Percentiles rank a stretch among this genome's conserved stretches.
Conservation (phyloP, 2,329 filamentous ascomycete genomes). For the Thermothelomyces thermophilus region DNA sequence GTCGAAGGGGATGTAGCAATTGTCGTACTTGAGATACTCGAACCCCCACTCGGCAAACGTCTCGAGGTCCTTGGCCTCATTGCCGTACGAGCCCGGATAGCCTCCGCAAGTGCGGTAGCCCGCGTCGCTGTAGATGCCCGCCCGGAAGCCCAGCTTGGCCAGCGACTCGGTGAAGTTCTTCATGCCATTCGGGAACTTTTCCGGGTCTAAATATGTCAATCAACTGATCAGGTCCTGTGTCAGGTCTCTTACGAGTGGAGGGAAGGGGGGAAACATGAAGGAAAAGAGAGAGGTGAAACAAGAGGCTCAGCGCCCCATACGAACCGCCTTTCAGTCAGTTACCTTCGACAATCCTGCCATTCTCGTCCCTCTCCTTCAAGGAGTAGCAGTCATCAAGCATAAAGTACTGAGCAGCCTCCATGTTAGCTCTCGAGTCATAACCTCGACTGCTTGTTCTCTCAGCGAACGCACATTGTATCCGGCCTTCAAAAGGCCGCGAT, state of each 20-base stretch:
- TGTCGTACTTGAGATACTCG: constrained; percentile 17
- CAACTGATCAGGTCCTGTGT: too few species aligned
- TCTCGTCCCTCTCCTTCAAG: constrained; percentile 1
- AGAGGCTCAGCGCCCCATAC: neutral
- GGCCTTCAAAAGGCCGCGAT: constrained; percentile 11
- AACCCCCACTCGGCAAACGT: constrained; percentile 13
- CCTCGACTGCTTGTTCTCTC: too few species aligned
- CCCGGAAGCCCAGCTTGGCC: constrained; percentile 6
- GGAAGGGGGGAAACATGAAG: too few species aligned
- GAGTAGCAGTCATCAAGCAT: constrained; percentile 16
- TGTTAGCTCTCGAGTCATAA: neutral
- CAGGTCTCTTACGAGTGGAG: too few species aligned
- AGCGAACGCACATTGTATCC: constrained; percentile 9
- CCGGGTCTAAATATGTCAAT: neutral
- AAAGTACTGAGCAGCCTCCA: neutral
- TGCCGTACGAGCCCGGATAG: constrained; percentile 10
- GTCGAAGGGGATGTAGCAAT: constrained; percentile 17
- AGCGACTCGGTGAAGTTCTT: constrained; percentile 11
- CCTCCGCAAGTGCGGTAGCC: constrained; percentile 11
- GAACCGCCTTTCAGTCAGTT: neutral
- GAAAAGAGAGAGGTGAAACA: too few species aligned
- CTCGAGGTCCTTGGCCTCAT: constrained; percentile 11
- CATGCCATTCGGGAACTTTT: constrained; percentile 15
- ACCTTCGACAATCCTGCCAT: constrained; percentile 11
- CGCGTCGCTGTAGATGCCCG: constrained; percentile 14